These are phyloP conservation scores for Aegilops speltoides DNA, from an alignment of 176 grass and related monocot species.

Conservation along the genomic window DNA sequence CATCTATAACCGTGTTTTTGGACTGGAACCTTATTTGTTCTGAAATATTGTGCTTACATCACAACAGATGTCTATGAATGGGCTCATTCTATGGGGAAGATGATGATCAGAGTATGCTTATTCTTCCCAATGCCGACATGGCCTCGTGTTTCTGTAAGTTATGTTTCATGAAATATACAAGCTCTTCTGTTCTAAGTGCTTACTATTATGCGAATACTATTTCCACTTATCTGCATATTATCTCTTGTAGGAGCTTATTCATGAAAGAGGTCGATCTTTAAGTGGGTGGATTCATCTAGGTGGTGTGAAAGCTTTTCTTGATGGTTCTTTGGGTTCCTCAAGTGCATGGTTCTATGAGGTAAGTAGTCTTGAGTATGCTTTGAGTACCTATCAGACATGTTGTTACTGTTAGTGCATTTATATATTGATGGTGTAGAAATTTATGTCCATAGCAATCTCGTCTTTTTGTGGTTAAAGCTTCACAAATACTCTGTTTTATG, in stretches of 20 bases:
- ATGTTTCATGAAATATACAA: constrained; percentile 12
- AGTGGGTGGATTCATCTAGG: constrained; percentile 92
- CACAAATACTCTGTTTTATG: neutral
- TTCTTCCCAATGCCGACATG: constrained; percentile 88
- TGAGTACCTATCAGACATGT: neutral
- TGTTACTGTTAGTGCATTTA: neutral
- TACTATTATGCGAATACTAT: constrained; percentile 11
- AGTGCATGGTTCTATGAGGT: constrained; percentile 90
- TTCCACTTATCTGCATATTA: constrained; percentile 1
- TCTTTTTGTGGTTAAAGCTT: neutral
- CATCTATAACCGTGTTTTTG: neutral
- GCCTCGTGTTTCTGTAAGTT: constrained; percentile 67
- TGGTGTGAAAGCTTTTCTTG: constrained; percentile 95
- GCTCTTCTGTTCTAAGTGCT: constrained; percentile 5
- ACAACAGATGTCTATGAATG: constrained; percentile 77
- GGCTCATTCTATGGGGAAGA: constrained; percentile 77
- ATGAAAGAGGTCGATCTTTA: constrained; percentile 58
- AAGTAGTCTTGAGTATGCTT: neutral
- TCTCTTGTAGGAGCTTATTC: constrained; percentile 64
- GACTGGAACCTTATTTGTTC: too few species aligned
- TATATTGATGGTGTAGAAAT: neutral
- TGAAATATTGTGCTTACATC: constrained; percentile 15
- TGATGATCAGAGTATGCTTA: constrained; percentile 85
- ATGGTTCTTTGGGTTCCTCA: constrained; percentile 90
- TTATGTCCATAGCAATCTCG: neutral